Percentiles rank a stretch among this genome's conserved stretches.
These are phyloP conservation scores for Amorphotheca resinae DNA, from an alignment of 495 filamentous ascomycete species.

Conservation along the genomic window DNA sequence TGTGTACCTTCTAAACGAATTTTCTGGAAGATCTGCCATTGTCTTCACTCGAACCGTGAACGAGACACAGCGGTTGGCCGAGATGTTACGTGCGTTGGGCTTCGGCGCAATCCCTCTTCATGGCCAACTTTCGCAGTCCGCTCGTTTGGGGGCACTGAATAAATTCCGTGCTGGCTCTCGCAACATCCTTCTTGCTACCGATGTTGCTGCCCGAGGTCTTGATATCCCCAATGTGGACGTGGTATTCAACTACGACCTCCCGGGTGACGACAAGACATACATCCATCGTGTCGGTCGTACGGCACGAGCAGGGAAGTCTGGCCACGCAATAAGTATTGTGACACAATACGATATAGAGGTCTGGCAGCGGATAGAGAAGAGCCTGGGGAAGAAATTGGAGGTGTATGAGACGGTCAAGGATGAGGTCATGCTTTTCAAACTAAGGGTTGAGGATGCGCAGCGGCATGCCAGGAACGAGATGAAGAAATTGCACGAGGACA, in stretches of 20 bases:
- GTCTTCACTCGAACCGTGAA: conserved; percentile 90
- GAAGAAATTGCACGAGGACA: conserved; percentile 71
- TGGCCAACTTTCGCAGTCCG: conserved; percentile 74
- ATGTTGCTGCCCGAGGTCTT: conserved; percentile 86
- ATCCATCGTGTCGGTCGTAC: conserved; percentile 93
- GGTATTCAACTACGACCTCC: conserved; percentile 80
- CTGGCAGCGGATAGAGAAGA: conserved; percentile 71
- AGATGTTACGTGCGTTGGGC: conserved; percentile 67
- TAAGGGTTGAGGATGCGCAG: conserved; percentile 74
- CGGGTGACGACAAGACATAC: conserved; percentile 77
- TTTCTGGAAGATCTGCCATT: conserved; percentile 69
- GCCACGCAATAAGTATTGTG: conserved; percentile 68
- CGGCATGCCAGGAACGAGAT: conserved; percentile 68
- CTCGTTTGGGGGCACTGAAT: conserved; percentile 70
- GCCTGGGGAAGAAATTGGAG: conserved; percentile 60
- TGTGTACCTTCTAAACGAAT: conserved; percentile 73
- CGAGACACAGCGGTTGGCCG: conserved; percentile 73
- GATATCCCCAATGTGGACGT: conserved; percentile 89
- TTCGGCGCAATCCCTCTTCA: conserved; percentile 84
- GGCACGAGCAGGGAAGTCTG: conserved; percentile 76
- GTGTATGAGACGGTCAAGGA: conserved; percentile 62
- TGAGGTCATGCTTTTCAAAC: conserved; percentile 75
- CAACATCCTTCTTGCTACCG: conserved; percentile 86
- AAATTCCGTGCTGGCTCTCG: conserved; percentile 71
- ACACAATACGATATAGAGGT: conserved; percentile 91